Percentiles rank a stretch among this genome's conserved stretches.
phyloP scores from a whole-genome alignment of 495 filamentous ascomycete species.

The Podospora appendiculata region DNA sequence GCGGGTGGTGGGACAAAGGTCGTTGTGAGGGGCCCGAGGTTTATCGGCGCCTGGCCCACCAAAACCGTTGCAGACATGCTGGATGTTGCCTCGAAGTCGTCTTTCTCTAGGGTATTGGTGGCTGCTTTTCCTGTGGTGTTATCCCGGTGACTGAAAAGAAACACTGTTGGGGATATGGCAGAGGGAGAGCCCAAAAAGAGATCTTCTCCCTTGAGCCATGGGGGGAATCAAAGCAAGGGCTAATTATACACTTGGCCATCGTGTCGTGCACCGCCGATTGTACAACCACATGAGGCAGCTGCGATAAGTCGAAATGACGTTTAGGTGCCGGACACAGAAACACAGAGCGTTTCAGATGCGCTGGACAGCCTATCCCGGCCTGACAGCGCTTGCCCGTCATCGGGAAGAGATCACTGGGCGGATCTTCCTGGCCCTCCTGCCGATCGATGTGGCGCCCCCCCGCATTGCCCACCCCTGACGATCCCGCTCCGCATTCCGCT shows the following conservation, averaged over 20 bases:
- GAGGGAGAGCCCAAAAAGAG: too few species aligned
- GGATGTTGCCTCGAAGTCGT: background rate
- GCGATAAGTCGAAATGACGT: conserved; percentile 4
- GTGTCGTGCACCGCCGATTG: background rate
- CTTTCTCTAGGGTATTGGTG: too few species aligned
- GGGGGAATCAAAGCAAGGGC: too few species aligned
- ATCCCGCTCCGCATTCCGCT: conserved; percentile 1
- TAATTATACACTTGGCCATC: too few species aligned
- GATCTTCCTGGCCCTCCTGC: conserved; percentile 6
- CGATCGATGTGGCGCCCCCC: conserved; percentile 4
- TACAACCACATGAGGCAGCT: background rate
- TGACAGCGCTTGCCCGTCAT: too few species aligned
- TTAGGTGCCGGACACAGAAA: conserved; percentile 3
- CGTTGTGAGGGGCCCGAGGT: conserved; percentile 28
- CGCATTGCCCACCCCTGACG: conserved; percentile 11
- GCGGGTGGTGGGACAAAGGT: conserved; percentile 25
- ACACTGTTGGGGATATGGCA: too few species aligned
- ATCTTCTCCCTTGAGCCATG: too few species aligned
- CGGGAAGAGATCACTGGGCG: conserved; percentile 2
- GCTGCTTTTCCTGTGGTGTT: too few species aligned
- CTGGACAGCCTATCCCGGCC: background rate
- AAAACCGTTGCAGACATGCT: conserved; percentile 14
- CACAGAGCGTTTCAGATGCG: conserved; percentile 9
- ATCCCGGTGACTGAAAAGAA: too few species aligned
- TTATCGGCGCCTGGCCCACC: conserved; percentile 17